Evolutionary conservation across 495 filamentous ascomycete genomes (phyloP).

Genomic region (Amphirosellinia nigrospora): DNA sequence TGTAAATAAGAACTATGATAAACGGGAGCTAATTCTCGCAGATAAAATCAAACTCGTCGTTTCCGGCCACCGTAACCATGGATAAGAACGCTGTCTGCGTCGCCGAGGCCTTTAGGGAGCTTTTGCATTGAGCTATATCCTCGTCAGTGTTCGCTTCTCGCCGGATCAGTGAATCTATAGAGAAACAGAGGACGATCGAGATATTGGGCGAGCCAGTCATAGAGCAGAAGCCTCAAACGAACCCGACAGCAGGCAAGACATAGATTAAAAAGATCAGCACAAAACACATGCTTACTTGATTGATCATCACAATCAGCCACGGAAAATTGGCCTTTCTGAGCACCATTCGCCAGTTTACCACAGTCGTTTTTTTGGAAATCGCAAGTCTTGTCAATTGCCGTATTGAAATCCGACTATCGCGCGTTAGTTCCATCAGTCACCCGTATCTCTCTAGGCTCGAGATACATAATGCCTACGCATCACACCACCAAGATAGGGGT

Average conservation of each 20-base stretch:
- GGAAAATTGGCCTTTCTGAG: constrained; percentile 29
- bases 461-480: not conserved
- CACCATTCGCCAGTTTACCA: constrained; percentile 39
- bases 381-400: constrained; percentile 48
- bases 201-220: not conserved
- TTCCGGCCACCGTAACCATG: constrained; percentile 21
- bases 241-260: not conserved
- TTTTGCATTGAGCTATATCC: constrained; percentile 41
- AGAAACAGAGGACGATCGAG: too few species aligned
- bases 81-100: constrained; percentile 36
- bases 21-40: constrained; percentile 36
- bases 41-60: constrained; percentile 46
- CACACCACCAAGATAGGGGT: not conserved
- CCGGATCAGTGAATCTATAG: too few species aligned
- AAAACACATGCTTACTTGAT: constrained; percentile 33
- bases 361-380: constrained; percentile 48
- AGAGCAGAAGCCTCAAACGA: not conserved
- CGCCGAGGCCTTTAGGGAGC: constrained; percentile 26
- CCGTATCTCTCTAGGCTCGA: not conserved
- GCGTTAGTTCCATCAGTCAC: not conserved
- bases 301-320: constrained; percentile 47
- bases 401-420: constrained; percentile 46
- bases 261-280: not conserved
- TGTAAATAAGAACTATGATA: not conserved
- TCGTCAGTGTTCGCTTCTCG: not conserved